phyloP scores from a whole-genome alignment of 2,329 filamentous ascomycete genomes.

The Coccinonectria pachysandricola region DNA sequence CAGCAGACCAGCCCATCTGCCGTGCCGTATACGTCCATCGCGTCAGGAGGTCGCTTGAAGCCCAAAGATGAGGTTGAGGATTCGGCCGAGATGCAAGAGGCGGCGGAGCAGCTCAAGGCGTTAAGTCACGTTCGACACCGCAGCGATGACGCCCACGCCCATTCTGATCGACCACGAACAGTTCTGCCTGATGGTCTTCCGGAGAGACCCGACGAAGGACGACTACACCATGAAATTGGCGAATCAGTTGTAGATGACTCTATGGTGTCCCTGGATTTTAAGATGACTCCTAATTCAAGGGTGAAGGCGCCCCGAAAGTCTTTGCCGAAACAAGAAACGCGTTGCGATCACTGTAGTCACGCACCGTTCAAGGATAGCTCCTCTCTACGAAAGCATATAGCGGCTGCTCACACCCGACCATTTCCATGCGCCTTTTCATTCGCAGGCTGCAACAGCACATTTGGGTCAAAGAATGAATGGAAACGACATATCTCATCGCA shows the following conservation, averaged over 20 bases:
- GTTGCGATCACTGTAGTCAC: slow-evolving; percentile 52
- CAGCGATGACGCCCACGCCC: slow-evolving; percentile 32
- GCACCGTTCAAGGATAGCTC: slow-evolving; percentile 58
- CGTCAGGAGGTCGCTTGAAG: slow-evolving; percentile 15
- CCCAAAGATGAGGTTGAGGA: slow-evolving; percentile 38
- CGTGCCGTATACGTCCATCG: slow-evolving; percentile 10
- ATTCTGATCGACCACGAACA: slow-evolving; percentile 24
- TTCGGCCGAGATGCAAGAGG: slow-evolving; percentile 60
- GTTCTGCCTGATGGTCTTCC: slow-evolving; percentile 29
- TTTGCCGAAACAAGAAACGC: slow-evolving; percentile 49
- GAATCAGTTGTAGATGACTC: slow-evolving; percentile 20
- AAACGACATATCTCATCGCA: slow-evolving; percentile 89
- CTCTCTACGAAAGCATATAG: slow-evolving; percentile 55
- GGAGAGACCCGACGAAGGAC: slow-evolving; percentile 17
- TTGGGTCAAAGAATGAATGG: slow-evolving; percentile 95
- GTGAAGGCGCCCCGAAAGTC: slow-evolving; percentile 36
- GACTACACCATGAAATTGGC: slow-evolving; percentile 25
- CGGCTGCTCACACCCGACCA: slow-evolving; percentile 57
- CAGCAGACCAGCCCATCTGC: slow-evolving; percentile 20
- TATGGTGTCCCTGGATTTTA: slow-evolving; percentile 13
- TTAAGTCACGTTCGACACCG: slow-evolving; percentile 51
- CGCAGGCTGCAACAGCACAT: slow-evolving; percentile 74
- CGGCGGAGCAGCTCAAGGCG: slow-evolving; percentile 56
- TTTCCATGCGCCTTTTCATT: slow-evolving; percentile 81
- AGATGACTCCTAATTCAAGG: slow-evolving; percentile 20